Evolutionary conservation across 371 early-diverging fungal species (phyloP).

Genomic region (Syncephalastrum sp.): DNA sequence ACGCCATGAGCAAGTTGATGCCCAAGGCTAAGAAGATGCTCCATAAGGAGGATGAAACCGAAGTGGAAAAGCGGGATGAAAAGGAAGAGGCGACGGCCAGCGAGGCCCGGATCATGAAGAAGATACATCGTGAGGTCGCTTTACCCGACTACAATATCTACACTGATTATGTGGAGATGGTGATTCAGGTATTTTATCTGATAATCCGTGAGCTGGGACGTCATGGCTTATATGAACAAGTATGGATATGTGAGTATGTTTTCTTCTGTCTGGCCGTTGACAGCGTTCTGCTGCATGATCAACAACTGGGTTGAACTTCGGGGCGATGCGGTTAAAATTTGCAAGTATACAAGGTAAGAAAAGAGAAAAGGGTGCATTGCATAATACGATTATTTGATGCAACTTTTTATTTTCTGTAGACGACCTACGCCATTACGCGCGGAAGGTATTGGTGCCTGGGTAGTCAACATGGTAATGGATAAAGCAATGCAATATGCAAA

Average conservation of each 20-base stretch:
- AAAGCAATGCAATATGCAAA: not conserved
- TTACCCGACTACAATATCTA: constrained; percentile 79
- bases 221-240: constrained; percentile 19
- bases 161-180: constrained; percentile 91
- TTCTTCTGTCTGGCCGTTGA: constrained; percentile 81
- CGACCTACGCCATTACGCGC: constrained; percentile 78
- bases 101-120: constrained; percentile 49
- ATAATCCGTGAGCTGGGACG: not conserved
- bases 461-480: constrained; percentile 59
- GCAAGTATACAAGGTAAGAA: constrained; percentile 63
- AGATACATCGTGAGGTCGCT: constrained; percentile 49
- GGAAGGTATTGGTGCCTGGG: constrained; percentile 88
- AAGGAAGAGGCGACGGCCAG: constrained; percentile 8
- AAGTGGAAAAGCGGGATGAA: constrained; percentile 6
- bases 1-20: constrained; percentile 44
- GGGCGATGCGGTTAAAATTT: constrained; percentile 86
- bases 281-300: constrained; percentile 74
- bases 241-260: constrained; percentile 90
- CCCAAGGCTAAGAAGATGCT: constrained; percentile 38
- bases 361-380: not conserved
- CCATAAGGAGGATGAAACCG: constrained; percentile 10
- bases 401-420: constrained; percentile 22
- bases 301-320: constrained; percentile 91
- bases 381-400: not conserved
- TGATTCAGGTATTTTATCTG: constrained; percentile 62